phyloP scores from a whole-genome alignment of 805 yeast species.

The Kodamaea sagamina region DNA sequence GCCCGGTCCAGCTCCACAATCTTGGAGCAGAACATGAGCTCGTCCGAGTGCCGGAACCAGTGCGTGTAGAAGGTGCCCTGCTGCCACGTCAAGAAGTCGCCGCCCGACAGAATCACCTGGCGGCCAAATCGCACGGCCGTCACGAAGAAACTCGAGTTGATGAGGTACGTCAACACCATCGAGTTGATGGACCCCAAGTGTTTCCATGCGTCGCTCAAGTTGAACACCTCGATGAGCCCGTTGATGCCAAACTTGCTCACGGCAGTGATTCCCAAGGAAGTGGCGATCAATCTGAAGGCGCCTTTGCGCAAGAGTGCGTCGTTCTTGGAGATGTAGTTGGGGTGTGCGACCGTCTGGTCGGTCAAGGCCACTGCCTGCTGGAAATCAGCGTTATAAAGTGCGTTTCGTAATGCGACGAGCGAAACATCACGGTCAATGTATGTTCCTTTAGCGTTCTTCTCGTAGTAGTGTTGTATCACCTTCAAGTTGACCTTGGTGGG shows the following conservation, averaged over 20 bases:
- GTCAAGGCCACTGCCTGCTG: slow-evolving; percentile 57
- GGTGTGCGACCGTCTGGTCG: slow-evolving; percentile 61
- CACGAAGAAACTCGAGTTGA: slow-evolving; percentile 44
- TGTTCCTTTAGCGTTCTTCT: slow-evolving; percentile 17
- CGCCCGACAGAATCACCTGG: slow-evolving; percentile 42
- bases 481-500: slow-evolving; percentile 31
- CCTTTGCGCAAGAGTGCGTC: slow-evolving; percentile 34
- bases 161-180: slow-evolving; percentile 40
- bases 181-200: slow-evolving; percentile 50
- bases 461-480: slow-evolving; percentile 22
- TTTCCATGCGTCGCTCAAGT: slow-evolving; percentile 38
- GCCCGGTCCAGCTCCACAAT: slow-evolving; percentile 66
- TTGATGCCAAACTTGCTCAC: slow-evolving; percentile 45
- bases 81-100: slow-evolving; percentile 60
- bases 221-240: slow-evolving; percentile 40
- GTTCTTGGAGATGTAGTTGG: slow-evolving; percentile 45
- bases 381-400: slow-evolving; percentile 60
- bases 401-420: slow-evolving; percentile 62
- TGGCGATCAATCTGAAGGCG: slow-evolving; percentile 30
- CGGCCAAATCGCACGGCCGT: slow-evolving; percentile 45
- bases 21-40: slow-evolving; percentile 64
- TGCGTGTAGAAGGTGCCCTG: slow-evolving; percentile 63
- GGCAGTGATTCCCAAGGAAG: slow-evolving; percentile 36
- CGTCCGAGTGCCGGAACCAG: slow-evolving; percentile 68
- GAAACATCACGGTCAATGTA: slow-evolving; percentile 43